phyloP scores from a whole-genome alignment of 202 grass and related monocot species.

The Alloteropsis angusta region DNA sequence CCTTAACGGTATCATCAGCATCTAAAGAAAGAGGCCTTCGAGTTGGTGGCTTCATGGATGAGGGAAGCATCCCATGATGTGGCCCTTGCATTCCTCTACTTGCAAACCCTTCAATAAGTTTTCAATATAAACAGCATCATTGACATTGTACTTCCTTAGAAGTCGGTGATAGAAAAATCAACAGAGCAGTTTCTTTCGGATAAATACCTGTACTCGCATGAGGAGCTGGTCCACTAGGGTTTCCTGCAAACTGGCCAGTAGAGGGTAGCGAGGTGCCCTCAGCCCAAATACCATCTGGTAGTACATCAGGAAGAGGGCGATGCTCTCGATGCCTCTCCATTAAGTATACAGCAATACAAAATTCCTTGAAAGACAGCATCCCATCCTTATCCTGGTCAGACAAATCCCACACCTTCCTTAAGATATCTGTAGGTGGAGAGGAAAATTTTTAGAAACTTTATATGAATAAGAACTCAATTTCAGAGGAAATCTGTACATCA shows the following conservation, averaged over 20 bases:
- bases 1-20: conserved; percentile 31
- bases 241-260: conserved; percentile 73
- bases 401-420: conserved; percentile 98
- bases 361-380: conserved; percentile 93
- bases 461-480: conserved; percentile 17
- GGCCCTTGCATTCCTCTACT: conserved; percentile 38
- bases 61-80: conserved; percentile 44
- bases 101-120: conserved; percentile 40
- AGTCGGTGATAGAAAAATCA: conserved; percentile 9
- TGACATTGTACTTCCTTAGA: conserved; percentile 7
- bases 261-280: conserved; percentile 79
- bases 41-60: conserved; percentile 59
- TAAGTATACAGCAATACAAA: conserved; percentile 90
- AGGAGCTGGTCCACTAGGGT: conserved; percentile 31
- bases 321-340: conserved; percentile 94
- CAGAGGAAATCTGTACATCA: conserved; percentile 7
- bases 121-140: conserved; percentile 27
- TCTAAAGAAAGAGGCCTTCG: conserved; percentile 49
- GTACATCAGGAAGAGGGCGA: conserved; percentile 64
- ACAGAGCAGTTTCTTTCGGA: conserved; percentile 14
- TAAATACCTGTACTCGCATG: conserved; percentile 68
- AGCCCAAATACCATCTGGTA: conserved; percentile 74
- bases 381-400: conserved; percentile 99
- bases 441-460: conserved; percentile 20
- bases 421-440: conserved; percentile 50